These are phyloP conservation scores for Trametes cingulata DNA, from an alignment of 768 basidiomycete species.

Conservation along the genomic window DNA sequence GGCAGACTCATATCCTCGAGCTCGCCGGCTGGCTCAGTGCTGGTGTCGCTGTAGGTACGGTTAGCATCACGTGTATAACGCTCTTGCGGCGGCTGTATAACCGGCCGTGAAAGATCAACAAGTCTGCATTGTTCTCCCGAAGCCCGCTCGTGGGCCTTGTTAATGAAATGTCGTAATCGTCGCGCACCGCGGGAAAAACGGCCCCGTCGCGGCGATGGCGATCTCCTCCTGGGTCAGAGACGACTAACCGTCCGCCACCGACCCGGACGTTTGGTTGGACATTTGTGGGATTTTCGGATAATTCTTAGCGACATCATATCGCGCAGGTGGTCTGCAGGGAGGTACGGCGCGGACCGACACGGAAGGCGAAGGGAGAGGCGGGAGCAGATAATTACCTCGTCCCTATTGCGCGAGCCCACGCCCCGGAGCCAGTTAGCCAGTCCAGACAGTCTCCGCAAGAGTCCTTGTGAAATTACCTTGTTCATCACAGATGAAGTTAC, in stretches of 20 bases:
- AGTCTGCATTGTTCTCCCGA: constrained; percentile 2
- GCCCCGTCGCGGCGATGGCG: constrained; percentile 16
- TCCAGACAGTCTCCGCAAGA: not conserved
- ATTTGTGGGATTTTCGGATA: constrained; percentile 30
- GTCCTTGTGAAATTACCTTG: constrained; percentile 13
- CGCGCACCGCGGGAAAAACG: constrained; percentile 17
- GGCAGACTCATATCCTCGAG: constrained; percentile 67
- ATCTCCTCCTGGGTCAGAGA: constrained; percentile 8
- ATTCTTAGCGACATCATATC: constrained; percentile 12
- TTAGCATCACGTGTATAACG: constrained; percentile 38
- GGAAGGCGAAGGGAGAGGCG: constrained; percentile 5
- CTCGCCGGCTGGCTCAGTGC: constrained; percentile 51
- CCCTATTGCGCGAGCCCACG: constrained; percentile 16
- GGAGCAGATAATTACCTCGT: constrained; percentile 5
- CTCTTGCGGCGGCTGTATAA: constrained; percentile 28
- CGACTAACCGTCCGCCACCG: not conserved
- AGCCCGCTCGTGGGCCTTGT: constrained; percentile 4
- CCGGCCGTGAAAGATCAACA: constrained; percentile 20
- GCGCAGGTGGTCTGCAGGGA: constrained; percentile 9
- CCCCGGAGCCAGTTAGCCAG: constrained; percentile 13
- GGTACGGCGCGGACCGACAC: constrained; percentile 14
- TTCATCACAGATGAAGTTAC: constrained; percentile 21
- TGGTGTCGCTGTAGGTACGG: constrained; percentile 44
- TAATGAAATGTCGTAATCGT: constrained; percentile 25
- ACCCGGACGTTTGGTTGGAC: constrained; percentile 20